A percentile compares a stretch with the other conserved stretches of the same genome.
Evolutionary conservation across 139 green algal species (phyloP).

Genomic region (Coelastrella sp.): DNA sequence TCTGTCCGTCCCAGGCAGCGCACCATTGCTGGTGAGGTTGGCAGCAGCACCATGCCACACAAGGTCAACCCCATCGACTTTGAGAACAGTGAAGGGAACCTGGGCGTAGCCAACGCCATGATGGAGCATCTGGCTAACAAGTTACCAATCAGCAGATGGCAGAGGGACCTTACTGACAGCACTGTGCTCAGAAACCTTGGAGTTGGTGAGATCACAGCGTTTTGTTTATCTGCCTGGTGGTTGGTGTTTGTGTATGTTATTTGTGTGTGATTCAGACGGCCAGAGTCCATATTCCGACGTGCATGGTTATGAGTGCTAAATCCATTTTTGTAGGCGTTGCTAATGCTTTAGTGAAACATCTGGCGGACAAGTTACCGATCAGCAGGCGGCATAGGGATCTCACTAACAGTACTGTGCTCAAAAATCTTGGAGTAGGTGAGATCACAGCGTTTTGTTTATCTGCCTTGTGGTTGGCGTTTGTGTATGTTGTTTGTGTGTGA

Average conservation of each 20-base stretch:
- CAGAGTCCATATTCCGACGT: too few relatives aligned
- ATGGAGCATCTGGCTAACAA: slow-evolving; percentile 95
- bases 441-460: not conserved
- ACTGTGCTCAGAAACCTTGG: slow-evolving; percentile 99
- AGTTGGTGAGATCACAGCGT: slow-evolving; percentile 75
- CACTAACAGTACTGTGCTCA: slow-evolving; percentile 98
- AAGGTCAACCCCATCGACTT: slow-evolving; percentile 99
- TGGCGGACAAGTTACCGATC: slow-evolving; percentile 96
- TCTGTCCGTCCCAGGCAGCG: slow-evolving; percentile 46
- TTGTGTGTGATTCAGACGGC: too few relatives aligned
- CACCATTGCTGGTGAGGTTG: slow-evolving; percentile 80
- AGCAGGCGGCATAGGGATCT: slow-evolving; percentile 95
- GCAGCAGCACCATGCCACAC: slow-evolving; percentile 98
- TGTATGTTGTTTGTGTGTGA: not conserved
- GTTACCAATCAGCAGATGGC: slow-evolving; percentile 94
- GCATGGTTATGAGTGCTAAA: too few relatives aligned
- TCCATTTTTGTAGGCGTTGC: too few relatives aligned
- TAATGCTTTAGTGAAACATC: slow-evolving; percentile 95
- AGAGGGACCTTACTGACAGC: slow-evolving; percentile 98
- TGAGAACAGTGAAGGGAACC: slow-evolving; percentile 99
- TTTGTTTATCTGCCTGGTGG: too few relatives aligned
- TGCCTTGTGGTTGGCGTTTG: too few relatives aligned
- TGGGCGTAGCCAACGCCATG: slow-evolving; percentile 96
- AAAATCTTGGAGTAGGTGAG: slow-evolving; percentile 94
- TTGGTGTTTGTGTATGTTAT: too few relatives aligned